Conservation (phyloP, 129 eudicot species). For the Rutidosis leptorrhynchoides region DNA sequence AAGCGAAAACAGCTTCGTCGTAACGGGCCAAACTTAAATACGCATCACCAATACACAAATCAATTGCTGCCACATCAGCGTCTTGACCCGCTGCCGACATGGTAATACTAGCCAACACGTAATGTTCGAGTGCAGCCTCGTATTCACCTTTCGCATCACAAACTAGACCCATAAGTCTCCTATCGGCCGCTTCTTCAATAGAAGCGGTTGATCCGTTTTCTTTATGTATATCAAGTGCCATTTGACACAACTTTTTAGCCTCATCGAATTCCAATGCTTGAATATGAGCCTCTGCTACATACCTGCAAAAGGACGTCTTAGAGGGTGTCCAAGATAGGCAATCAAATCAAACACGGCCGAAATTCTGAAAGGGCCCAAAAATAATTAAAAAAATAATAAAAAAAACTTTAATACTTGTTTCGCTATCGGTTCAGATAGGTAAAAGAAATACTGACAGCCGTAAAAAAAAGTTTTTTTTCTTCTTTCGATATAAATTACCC, state of each 20-base stretch:
- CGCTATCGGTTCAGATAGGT: no score
- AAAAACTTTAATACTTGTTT: no score
- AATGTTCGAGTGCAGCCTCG: constrained; percentile 58
- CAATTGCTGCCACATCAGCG: constrained; percentile 49
- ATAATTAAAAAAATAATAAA: no score
- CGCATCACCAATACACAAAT: constrained; percentile 55
- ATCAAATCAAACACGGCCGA: no score
- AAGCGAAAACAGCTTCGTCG: constrained; percentile 76
- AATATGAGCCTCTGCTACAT: constrained; percentile 67
- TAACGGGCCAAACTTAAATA: constrained; percentile 61
- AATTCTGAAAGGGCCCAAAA: no score
- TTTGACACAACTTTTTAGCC: constrained; percentile 57
- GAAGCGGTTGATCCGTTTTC: constrained; percentile 41
- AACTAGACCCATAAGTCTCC: constrained; percentile 67
- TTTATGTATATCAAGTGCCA: constrained; percentile 59
- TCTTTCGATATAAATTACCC: no score
- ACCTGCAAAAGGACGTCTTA: no score
- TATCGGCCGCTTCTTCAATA: constrained; percentile 55
- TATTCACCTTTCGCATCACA: constrained; percentile 60
- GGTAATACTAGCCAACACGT: constrained; percentile 49
- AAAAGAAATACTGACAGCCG: no score
- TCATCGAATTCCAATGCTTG: constrained; percentile 62
- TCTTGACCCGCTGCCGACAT: constrained; percentile 54
- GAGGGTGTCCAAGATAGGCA: no score
- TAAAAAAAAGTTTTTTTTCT: no score